Conservation (phyloP, 164 flowering plant genomes). For the Vitis rupestris region DNA sequence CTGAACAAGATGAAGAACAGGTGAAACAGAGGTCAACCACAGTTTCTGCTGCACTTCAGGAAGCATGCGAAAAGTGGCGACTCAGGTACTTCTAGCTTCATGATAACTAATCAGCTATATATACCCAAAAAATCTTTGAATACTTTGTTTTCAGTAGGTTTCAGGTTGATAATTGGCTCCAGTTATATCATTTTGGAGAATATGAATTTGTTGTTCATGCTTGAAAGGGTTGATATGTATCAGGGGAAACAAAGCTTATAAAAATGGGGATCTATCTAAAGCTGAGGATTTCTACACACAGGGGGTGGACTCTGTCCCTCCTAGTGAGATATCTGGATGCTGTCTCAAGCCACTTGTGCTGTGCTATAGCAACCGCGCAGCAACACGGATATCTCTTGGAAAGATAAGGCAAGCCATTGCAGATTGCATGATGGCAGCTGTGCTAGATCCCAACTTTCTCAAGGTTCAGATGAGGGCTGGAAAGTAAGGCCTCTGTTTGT, state of each 20-base stretch:
- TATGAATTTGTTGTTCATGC: not conserved
- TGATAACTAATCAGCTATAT: not conserved
- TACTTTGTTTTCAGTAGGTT: not conserved
- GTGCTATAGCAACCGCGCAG: slow-evolving; percentile 98
- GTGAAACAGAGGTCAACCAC: slow-evolving; percentile 10
- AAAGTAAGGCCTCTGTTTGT: slow-evolving; percentile 50
- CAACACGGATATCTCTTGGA: slow-evolving; percentile 76
- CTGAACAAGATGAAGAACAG: slow-evolving; percentile 14
- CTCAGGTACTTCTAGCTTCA: slow-evolving; percentile 26
- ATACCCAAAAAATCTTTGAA: not conserved
- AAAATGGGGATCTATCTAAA: slow-evolving; percentile 59
- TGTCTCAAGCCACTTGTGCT: slow-evolving; percentile 67
- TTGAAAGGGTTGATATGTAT: not conserved
- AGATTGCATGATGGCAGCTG: slow-evolving; percentile 70
- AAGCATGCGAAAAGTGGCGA: slow-evolving; percentile 56
- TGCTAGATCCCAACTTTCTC: slow-evolving; percentile 64
- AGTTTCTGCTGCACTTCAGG: slow-evolving; percentile 14
- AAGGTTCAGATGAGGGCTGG: slow-evolving; percentile 88
- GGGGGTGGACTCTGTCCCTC: slow-evolving; percentile 65
- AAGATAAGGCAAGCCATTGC: slow-evolving; percentile 75
- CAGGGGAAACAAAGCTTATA: slow-evolving; percentile 96
- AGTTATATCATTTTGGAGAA: too few relatives aligned
- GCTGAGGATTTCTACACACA: slow-evolving; percentile 85
- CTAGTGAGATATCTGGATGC: slow-evolving; percentile 51
- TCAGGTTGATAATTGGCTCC: too few relatives aligned